phyloP scores from a whole-genome alignment of 768 basidiomycete genomes.

The Suillus bovinus region DNA sequence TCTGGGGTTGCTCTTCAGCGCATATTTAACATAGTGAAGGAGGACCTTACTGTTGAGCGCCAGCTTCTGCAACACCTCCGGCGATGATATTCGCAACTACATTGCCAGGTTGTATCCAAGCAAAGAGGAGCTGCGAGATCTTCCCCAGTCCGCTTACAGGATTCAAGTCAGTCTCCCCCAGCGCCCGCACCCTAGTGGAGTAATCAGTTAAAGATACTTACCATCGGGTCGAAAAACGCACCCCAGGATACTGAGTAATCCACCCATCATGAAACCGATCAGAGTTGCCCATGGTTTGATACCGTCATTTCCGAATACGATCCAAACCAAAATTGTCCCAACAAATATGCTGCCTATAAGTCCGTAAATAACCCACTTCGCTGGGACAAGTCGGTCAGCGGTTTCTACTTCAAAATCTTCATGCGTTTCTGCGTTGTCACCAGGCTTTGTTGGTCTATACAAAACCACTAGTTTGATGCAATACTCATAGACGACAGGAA shows the following conservation, averaged over 20 bases:
- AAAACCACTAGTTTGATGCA: conserved; percentile 34
- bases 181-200: conserved; percentile 72
- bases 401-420: conserved; percentile 73
- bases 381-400: conserved; percentile 78
- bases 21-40: conserved; percentile 1
- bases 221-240: conserved; percentile 34
- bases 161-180: conserved; percentile 95
- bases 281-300: conserved; percentile 96
- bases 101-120: conserved; percentile 91
- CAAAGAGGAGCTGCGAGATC: conserved; percentile 91
- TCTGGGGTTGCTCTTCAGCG: conserved; percentile 38
- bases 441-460: conserved; percentile 28
- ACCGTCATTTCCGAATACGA: conserved; percentile 86
- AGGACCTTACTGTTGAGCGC: conserved; percentile 78
- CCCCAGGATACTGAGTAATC: conserved; percentile 87
- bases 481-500: conserved; percentile 70
- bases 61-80: conserved; percentile 94
- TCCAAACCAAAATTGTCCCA: conserved; percentile 83
- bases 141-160: conserved; percentile 94
- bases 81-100: conserved; percentile 98
- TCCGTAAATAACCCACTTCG: conserved; percentile 74
- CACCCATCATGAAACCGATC: conserved; percentile 80
- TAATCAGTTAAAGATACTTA: conserved; percentile 12
- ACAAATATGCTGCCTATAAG: conserved; percentile 56
- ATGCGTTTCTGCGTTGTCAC: conserved; percentile 22